Conservation (phyloP, 2,329 filamentous ascomycete species). For the Pseudocercospora fijiensis region DNA sequence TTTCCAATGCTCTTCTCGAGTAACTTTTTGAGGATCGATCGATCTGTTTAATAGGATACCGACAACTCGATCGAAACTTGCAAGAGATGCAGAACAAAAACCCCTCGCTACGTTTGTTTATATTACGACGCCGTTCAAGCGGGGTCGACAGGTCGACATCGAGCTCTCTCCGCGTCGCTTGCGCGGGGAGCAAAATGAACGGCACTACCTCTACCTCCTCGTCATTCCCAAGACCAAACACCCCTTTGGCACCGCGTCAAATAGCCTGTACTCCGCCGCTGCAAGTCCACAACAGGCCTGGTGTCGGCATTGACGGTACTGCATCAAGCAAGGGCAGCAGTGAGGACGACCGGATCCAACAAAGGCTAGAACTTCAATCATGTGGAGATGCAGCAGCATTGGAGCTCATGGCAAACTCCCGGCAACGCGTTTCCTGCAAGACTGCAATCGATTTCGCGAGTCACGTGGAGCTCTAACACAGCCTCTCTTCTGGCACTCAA, state of each 20-base stretch:
- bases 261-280: not conserved
- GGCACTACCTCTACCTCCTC: not conserved
- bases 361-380: not conserved
- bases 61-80: not conserved
- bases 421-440: not conserved
- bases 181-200: not conserved
- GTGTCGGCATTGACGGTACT: not conserved
- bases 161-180: not conserved
- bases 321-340: not conserved
- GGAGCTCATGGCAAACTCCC: not conserved
- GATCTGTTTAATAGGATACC: not conserved
- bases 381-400: conserved; percentile 1
- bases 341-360: not conserved
- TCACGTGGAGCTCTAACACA: not conserved
- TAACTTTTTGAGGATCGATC: not conserved
- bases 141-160: not conserved
- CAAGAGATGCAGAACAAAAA: not conserved
- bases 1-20: not conserved
- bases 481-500: not conserved
- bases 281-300: not conserved
- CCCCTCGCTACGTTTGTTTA: not conserved
- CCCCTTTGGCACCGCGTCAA: not conserved
- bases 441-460: not conserved
- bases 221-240: not conserved
- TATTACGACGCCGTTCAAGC: not conserved